Evolutionary conservation across 2,329 filamentous ascomycete species (phyloP).

Genomic region (Monilinia polystroma): DNA sequence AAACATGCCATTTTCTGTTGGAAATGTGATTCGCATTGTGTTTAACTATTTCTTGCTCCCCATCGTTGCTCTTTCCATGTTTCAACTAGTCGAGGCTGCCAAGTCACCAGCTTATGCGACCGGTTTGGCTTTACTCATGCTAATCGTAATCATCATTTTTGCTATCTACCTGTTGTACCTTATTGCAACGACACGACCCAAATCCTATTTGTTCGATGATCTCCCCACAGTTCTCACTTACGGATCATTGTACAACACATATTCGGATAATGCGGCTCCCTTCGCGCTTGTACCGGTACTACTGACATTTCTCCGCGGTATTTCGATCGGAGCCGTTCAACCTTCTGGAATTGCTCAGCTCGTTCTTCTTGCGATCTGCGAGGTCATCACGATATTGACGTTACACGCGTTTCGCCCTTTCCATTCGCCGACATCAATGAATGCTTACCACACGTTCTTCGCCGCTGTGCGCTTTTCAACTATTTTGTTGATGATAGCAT

Average conservation of each 20-base stretch:
- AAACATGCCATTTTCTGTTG: conserved; percentile 82
- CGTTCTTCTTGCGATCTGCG: conserved; percentile 87
- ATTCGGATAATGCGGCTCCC: conserved; percentile 86
- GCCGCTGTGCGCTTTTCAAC: conserved; percentile 73
- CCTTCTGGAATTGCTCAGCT: conserved; percentile 91
- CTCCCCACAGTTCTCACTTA: conserved; percentile 85
- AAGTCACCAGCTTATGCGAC: conserved; percentile 69
- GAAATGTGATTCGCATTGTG: conserved; percentile 78
- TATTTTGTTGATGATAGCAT: conserved; percentile 75
- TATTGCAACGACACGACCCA: conserved; percentile 76
- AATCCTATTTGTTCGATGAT: conserved; percentile 89
- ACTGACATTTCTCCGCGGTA: conserved; percentile 79
- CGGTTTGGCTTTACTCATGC: conserved; percentile 70
- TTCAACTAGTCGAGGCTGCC: conserved; percentile 77
- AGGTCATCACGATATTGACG: conserved; percentile 85
- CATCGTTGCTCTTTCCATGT: conserved; percentile 81
- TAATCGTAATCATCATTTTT: conserved; percentile 71
- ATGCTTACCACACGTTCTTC: conserved; percentile 88
- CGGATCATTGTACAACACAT: conserved; percentile 95
- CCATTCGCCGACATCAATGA: conserved; percentile 92
- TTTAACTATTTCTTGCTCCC: conserved; percentile 93
- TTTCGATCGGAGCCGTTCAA: conserved; percentile 90
- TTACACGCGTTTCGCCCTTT: conserved; percentile 89
- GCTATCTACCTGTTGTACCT: conserved; percentile 76
- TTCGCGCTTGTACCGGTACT: conserved; percentile 87